Evolutionary conservation across 2,329 filamentous ascomycete species (phyloP).

Genomic region (Albophoma yamanashiensis): DNA sequence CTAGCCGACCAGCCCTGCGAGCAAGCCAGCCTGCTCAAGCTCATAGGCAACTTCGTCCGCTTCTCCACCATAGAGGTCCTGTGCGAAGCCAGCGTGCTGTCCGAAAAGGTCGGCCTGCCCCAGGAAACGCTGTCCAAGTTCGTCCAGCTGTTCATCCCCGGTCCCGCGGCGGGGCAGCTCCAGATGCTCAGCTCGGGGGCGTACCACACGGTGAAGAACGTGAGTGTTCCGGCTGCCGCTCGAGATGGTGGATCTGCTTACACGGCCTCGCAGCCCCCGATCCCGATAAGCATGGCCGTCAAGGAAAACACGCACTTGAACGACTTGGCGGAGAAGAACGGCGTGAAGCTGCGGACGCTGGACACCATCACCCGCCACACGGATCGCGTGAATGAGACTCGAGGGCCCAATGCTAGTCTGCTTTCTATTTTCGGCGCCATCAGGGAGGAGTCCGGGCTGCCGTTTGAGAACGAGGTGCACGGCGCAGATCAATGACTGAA

Average conservation of each 20-base stretch:
- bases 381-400: background rate
- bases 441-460: background rate
- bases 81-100: background rate
- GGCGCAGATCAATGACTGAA: background rate
- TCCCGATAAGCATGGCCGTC: background rate
- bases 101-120: background rate
- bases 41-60: background rate
- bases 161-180: background rate
- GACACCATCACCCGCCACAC: background rate
- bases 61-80: background rate
- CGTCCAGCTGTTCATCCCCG: background rate
- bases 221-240: background rate
- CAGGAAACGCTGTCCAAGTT: background rate
- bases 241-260: background rate
- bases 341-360: background rate
- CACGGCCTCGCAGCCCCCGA: background rate
- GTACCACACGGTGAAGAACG: background rate
- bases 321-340: background rate
- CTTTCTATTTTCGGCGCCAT: background rate
- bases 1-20: background rate
- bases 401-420: background rate
- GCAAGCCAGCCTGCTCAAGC: background rate
- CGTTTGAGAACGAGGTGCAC: background rate
- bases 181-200: background rate
- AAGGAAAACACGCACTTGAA: background rate